Percentiles rank a stretch among this genome's conserved stretches.
These are phyloP conservation scores for Neospora caninum DNA, from an alignment of 169 alveolate species.

Conservation along the genomic window DNA sequence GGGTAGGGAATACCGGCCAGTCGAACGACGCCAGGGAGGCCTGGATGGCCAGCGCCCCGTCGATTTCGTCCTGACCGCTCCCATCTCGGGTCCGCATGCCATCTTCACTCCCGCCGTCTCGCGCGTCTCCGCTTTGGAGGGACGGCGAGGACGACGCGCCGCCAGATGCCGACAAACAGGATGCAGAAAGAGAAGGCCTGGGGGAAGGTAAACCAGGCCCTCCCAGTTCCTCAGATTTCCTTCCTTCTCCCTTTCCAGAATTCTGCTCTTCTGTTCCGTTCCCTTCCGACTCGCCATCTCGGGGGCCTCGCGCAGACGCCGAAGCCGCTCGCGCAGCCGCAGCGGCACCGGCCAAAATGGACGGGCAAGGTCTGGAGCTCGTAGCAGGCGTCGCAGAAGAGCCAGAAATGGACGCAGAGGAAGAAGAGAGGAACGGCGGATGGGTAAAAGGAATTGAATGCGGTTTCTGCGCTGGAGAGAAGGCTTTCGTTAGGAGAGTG, in stretches of 20 bases:
- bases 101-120: neutral
- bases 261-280: too few species aligned
- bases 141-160: neutral
- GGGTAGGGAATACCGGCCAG: constrained; percentile 7
- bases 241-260: too few species aligned
- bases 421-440: neutral
- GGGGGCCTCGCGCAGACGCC: too few species aligned
- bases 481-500: neutral
- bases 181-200: too few species aligned
- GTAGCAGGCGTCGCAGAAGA: neutral
- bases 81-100: neutral
- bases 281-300: too few species aligned
- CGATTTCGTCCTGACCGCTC: neutral
- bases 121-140: too few species aligned
- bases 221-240: too few species aligned
- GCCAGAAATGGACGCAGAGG: neutral
- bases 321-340: neutral
- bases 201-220: too few species aligned
- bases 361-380: neutral
- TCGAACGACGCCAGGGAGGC: neutral
- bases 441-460: neutral
- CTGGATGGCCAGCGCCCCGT: neutral
- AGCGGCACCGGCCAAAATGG: neutral
- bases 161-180: too few species aligned
- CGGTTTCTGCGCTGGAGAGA: neutral